Evolutionary conservation across 2,329 filamentous ascomycete genomes (phyloP).

Genomic region (Sporothrix curviconia): DNA sequence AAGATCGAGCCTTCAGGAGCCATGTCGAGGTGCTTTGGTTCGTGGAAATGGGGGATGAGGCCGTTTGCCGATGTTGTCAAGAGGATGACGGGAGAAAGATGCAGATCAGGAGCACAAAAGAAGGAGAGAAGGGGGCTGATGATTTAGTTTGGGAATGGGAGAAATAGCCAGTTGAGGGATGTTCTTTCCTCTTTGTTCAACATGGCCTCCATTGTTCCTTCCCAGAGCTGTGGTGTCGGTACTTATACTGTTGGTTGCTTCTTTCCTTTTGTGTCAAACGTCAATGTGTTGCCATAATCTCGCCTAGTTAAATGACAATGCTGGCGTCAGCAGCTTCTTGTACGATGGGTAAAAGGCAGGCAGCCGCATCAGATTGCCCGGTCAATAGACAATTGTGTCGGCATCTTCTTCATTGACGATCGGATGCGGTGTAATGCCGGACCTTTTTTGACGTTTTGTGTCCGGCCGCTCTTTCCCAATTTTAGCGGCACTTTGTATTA

Average conservation of each 20-base stretch:
- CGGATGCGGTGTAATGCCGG: no score
- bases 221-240: background rate
- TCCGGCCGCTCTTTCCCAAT: background rate
- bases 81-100: background rate
- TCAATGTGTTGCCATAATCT: background rate
- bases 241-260: background rate
- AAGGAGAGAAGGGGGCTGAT: background rate
- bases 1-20: conserved; percentile 15
- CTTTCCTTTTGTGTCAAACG: background rate
- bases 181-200: background rate
- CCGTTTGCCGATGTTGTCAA: background rate
- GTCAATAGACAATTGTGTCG: no score
- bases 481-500: no score
- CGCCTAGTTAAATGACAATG: no score
- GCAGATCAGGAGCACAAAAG: background rate
- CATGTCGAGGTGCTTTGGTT: background rate
- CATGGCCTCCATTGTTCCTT: background rate
- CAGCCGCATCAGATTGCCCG: no score
- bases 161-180: background rate
- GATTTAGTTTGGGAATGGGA: background rate
- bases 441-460: background rate
- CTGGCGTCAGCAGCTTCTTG: background rate
- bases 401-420: no score
- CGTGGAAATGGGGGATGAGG: background rate
- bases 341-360: no score